Conservation (phyloP, 2,329 filamentous ascomycete species). For the Fusarium nygamai region DNA sequence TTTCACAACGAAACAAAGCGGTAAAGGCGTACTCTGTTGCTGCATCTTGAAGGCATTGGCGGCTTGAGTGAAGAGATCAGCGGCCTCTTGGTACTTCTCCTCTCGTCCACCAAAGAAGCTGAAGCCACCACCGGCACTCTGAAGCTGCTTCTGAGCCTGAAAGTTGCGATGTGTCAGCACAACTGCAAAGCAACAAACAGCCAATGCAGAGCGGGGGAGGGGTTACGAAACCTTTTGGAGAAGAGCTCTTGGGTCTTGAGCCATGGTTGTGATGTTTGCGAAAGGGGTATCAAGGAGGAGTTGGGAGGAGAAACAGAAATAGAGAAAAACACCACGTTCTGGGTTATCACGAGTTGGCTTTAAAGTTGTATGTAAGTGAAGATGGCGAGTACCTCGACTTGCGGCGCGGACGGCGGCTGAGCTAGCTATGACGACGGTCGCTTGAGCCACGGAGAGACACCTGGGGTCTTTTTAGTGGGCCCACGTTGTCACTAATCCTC, state of each 20-base stretch:
- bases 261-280: slow-evolving; percentile 60
- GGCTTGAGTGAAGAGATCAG: slow-evolving; percentile 86
- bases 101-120: slow-evolving; percentile 87
- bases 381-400: slow-evolving; percentile 23
- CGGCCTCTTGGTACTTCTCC: slow-evolving; percentile 91
- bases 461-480: slow-evolving; percentile 13
- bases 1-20: slow-evolving; percentile 3
- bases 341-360: slow-evolving; percentile 24
- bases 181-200: slow-evolving; percentile 8
- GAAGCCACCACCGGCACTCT: slow-evolving; percentile 82
- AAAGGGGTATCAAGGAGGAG: slow-evolving; percentile 16
- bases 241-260: slow-evolving; percentile 80
- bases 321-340: slow-evolving; percentile 22
- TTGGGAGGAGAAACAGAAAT: neutral
- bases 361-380: slow-evolving; percentile 24
- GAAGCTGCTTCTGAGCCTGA: slow-evolving; percentile 87
- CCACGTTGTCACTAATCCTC: neutral
- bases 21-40: slow-evolving; percentile 72
- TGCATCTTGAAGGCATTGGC: slow-evolving; percentile 93
- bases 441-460: slow-evolving; percentile 35
- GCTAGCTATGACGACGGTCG: slow-evolving; percentile 44
- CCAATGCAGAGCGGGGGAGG: slow-evolving; percentile 34
- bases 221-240: slow-evolving; percentile 73
- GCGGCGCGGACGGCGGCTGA: slow-evolving; percentile 27
- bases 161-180: slow-evolving; percentile 9